A percentile compares a stretch with the other conserved stretches of the same genome.
These are phyloP conservation scores for Lecanicillium sp. DNA, from an alignment of 2,329 filamentous ascomycete genomes.

Conservation along the genomic window DNA sequence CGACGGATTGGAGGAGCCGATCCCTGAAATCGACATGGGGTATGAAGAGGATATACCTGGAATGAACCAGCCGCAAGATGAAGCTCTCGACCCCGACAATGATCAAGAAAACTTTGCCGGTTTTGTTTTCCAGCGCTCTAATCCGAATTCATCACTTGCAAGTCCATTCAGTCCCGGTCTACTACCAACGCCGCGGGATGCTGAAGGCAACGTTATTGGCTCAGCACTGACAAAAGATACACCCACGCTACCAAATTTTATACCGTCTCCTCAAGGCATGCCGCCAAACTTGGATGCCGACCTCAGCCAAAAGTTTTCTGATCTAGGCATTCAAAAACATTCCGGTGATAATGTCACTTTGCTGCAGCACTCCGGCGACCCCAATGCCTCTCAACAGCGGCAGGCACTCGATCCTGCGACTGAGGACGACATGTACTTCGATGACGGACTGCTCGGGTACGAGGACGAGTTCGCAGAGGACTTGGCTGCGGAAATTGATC, in stretches of 20 bases:
- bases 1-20: conserved; percentile 13
- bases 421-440: conserved; percentile 63
- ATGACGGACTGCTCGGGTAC: conserved; percentile 50
- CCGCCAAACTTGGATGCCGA: not conserved
- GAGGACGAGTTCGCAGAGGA: conserved; percentile 38
- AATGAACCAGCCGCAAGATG: conserved; percentile 18
- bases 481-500: conserved; percentile 30
- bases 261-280: conserved; percentile 5
- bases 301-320: conserved; percentile 3
- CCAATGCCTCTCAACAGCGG: not conserved
- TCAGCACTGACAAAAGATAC: conserved; percentile 46
- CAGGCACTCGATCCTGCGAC: conserved; percentile 9
- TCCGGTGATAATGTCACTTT: too few relatives aligned
- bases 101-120: conserved; percentile 55
- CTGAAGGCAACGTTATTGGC: conserved; percentile 46
- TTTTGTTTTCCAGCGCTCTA: conserved; percentile 50
- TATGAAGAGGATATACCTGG: conserved; percentile 19
- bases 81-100: conserved; percentile 38
- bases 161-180: conserved; percentile 42
- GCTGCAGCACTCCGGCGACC: not conserved
- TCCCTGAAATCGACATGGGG: conserved; percentile 17
- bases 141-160: conserved; percentile 39
- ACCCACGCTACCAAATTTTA: conserved; percentile 13
- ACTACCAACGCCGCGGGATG: conserved; percentile 46
- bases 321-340: not conserved